These are phyloP conservation scores for Aspergillus nomiae DNA, from an alignment of 2,329 filamentous ascomycete species.

Conservation along the genomic window DNA sequence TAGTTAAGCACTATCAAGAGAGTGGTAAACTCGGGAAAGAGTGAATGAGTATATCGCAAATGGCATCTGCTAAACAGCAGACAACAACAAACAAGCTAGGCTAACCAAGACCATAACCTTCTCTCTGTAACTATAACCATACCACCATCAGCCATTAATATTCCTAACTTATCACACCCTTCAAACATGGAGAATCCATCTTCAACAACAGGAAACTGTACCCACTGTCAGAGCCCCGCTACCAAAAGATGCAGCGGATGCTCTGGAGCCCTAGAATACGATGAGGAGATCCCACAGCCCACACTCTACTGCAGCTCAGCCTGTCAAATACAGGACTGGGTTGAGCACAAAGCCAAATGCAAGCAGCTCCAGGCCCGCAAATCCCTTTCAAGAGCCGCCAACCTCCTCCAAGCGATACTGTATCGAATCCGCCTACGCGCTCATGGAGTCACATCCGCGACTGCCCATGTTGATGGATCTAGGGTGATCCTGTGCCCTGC, in stretches of 20 bases:
- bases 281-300: fast-evolving
- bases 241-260: background rate
- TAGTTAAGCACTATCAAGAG: too few relatives aligned
- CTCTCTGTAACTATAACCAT: fast-evolving
- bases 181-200: background rate
- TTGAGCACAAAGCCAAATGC: background rate
- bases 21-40: fast-evolving
- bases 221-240: background rate
- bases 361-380: background rate
- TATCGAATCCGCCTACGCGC: background rate
- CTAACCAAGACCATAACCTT: background rate
- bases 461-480: background rate
- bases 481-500: too few relatives aligned
- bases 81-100: background rate
- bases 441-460: background rate
- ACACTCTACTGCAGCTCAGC: background rate
- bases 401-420: background rate
- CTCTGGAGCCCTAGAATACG: background rate
- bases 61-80: background rate
- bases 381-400: background rate
- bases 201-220: background rate
- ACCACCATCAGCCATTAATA: fast-evolving
- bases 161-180: background rate
- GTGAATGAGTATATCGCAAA: background rate
- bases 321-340: background rate